Percentiles rank a stretch among this genome's conserved stretches.
These are phyloP conservation scores for Venturia nashicola DNA, from an alignment of 2,329 filamentous ascomycete species.

Conservation along the genomic window DNA sequence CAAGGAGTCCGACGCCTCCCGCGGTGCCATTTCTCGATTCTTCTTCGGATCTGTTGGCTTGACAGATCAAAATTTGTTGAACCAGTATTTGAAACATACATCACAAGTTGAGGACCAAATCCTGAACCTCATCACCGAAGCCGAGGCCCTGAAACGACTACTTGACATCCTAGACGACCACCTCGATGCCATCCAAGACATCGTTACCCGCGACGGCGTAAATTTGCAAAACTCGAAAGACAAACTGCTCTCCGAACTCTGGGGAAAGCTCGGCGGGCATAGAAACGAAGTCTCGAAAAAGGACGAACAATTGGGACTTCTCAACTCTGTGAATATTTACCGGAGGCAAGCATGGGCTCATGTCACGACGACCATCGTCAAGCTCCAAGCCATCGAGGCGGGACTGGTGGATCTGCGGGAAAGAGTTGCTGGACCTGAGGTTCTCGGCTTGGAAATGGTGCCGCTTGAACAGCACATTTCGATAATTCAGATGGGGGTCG, in stretches of 20 bases:
- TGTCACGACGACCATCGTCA: slow-evolving; percentile 56
- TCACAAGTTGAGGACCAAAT: slow-evolving; percentile 59
- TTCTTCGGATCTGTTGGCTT: slow-evolving; percentile 39
- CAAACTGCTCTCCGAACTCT: slow-evolving; percentile 56
- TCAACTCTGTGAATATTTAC: slow-evolving; percentile 55
- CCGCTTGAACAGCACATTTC: slow-evolving; percentile 65
- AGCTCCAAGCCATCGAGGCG: slow-evolving; percentile 60
- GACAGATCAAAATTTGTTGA: slow-evolving; percentile 50
- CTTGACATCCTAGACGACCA: slow-evolving; percentile 58
- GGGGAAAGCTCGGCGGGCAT: slow-evolving; percentile 65
- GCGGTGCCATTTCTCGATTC: slow-evolving; percentile 28
- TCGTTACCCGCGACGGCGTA: slow-evolving; percentile 52
- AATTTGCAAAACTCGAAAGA: slow-evolving; percentile 47
- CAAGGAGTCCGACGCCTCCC: slow-evolving; percentile 27
- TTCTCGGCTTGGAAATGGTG: slow-evolving; percentile 42
- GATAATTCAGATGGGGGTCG: slow-evolving; percentile 59
- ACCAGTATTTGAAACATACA: slow-evolving; percentile 67
- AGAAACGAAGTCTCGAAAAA: slow-evolving; percentile 42
- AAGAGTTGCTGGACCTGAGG: slow-evolving; percentile 53
- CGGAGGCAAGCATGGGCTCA: slow-evolving; percentile 53
- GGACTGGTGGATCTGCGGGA: slow-evolving; percentile 61
- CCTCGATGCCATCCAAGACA: slow-evolving; percentile 56
- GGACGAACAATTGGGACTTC: slow-evolving; percentile 49
- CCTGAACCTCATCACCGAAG: slow-evolving; percentile 53
- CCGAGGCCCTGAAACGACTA: slow-evolving; percentile 52